phyloP scores from a whole-genome alignment of 2,329 filamentous ascomycete genomes.

The Penicillium sp. region DNA sequence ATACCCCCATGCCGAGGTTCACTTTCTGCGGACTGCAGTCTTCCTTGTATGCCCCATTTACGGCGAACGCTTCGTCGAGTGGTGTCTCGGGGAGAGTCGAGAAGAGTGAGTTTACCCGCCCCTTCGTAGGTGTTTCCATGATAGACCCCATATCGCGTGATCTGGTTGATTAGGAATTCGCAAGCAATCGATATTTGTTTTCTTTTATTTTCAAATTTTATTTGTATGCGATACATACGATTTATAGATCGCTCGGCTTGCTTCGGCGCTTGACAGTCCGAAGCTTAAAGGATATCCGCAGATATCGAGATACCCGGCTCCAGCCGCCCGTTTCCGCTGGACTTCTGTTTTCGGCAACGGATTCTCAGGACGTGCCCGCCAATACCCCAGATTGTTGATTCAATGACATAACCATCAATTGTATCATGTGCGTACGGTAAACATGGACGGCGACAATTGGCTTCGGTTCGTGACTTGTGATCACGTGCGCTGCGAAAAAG shows the following conservation, averaged over 20 bases:
- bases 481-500: too few relatives aligned
- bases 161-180: not conserved
- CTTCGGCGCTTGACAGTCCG: not conserved
- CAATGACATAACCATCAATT: not conserved
- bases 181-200: not conserved
- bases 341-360: not conserved
- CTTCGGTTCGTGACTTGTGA: too few relatives aligned
- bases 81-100: slow-evolving; percentile 17
- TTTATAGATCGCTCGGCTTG: not conserved
- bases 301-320: not conserved
- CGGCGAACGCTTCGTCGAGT: slow-evolving; percentile 27
- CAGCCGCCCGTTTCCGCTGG: not conserved
- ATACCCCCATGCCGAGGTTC: slow-evolving; percentile 88
- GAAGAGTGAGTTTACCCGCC: slow-evolving; percentile 15
- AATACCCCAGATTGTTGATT: not conserved
- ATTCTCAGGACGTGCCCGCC: too few relatives aligned
- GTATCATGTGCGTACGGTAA: too few relatives aligned
- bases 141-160: not conserved
- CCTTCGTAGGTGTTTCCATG: not conserved
- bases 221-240: too few relatives aligned
- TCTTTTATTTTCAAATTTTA: too few relatives aligned
- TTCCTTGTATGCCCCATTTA: slow-evolving; percentile 58
- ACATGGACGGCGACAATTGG: too few relatives aligned
- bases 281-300: not conserved
- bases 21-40: slow-evolving; percentile 75